Evolutionary conservation across 176 grass and related monocot species (phyloP), one percentile per base, ranked within the genome.

Genomic region (Puccinellia tenuiflora): DNA sequence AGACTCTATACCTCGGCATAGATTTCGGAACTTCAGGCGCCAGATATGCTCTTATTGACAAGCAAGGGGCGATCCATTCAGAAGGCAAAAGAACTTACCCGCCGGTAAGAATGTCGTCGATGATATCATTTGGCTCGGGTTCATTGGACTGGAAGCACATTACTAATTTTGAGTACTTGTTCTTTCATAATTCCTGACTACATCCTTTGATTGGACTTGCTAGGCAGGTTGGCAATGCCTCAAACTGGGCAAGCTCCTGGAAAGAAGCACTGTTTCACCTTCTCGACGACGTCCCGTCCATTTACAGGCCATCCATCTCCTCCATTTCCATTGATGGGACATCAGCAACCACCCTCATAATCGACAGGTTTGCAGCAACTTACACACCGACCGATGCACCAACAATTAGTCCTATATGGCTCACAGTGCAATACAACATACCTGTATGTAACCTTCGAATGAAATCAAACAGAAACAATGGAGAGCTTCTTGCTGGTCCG

Each of bases 21-120:
- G 91, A 97, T 75, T 97, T 97, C 12, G 94, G 91, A 43, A 93
- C 94, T 11, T 97, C 94, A 0, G 91, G 91, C 31, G 89, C 94
- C 16, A 85, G 94, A 91, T 97, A 90, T 38, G 94, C 88, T 35
- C 81, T 97, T 34, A 91, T 97, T 42, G 91, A 97, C 83, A 46
- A 78, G 35, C 68, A 84, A 68, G 91, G 94, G 10, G 69, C 11
- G 22, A 82, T 97, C 65, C 78, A 55, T 38, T 81, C 89, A 0
- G 85, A 97, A 93, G 90, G 74, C 66, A 97, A 93, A 64, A 89
- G 79, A 81, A 65, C 86, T 16, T 93, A 93, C 65, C 18, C 81
- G 8, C 61, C 45, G 61, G 91, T 97, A 25, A n/a, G n/a, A n/a
- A n/a, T n/a, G n/a, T n/a, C n/a, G n/a, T n/a, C n/a, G n/a, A 15